These are phyloP conservation scores for Scedosporium aurantiacum DNA, from an alignment of 2,329 filamentous ascomycete genomes.

Conservation along the genomic window DNA sequence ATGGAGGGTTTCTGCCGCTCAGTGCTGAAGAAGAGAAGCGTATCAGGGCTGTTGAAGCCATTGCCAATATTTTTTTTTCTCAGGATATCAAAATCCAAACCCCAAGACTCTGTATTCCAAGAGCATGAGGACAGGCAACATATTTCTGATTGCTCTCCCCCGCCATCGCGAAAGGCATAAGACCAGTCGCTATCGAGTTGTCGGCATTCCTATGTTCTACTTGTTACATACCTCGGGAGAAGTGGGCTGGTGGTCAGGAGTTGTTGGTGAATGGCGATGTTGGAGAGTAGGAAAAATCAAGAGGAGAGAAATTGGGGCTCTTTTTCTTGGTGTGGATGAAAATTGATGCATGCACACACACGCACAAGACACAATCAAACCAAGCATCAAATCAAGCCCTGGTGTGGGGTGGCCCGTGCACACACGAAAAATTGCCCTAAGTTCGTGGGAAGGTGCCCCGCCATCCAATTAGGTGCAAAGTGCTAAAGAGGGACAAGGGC, in stretches of 20 bases:
- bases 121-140: conserved; percentile 12
- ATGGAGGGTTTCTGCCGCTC: conserved; percentile 62
- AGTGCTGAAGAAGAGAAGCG: conserved; percentile 52
- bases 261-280: conserved; percentile 16
- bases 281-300: conserved; percentile 13
- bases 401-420: conserved; percentile 24
- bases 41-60: conserved; percentile 30
- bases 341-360: conserved; percentile 8
- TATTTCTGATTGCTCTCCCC: conserved; percentile 49
- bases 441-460: conserved; percentile 12
- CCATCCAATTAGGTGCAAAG: neutral
- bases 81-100: neutral
- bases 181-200: conserved; percentile 22
- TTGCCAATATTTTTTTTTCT: neutral
- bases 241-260: conserved; percentile 14
- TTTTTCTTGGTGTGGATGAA: conserved; percentile 18
- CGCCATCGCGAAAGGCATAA: conserved; percentile 40
- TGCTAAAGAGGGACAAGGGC: neutral
- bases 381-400: conserved; percentile 21
- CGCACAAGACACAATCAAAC: too few species aligned
- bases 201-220: conserved; percentile 8
- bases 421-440: conserved; percentile 31
- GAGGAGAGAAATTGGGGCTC: conserved; percentile 6
- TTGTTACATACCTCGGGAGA: conserved; percentile 34
- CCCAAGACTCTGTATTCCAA: conserved; percentile 14